Conservation (phyloP, 345 rosid species). For the Citropsis articulata region DNA sequence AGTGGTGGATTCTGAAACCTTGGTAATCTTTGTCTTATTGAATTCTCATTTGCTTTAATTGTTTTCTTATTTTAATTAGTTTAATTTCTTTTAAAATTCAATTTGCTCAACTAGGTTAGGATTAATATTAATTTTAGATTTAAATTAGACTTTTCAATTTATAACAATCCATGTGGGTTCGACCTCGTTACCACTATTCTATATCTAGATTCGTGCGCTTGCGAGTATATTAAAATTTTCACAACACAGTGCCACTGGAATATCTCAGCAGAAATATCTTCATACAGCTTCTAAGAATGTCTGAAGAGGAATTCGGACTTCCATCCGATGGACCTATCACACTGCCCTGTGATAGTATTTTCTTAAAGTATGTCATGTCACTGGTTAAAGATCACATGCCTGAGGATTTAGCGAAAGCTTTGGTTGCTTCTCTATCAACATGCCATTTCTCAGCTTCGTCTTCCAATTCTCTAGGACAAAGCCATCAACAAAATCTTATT, state of each 20-base stretch:
- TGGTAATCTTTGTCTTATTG: too few species aligned
- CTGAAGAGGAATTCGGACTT: conserved; percentile 39
- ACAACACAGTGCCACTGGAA: conserved; percentile 14
- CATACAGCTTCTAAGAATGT: conserved; percentile 29
- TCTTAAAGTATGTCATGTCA: conserved; percentile 19
- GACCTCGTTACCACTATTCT: too few species aligned
- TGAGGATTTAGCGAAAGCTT: conserved; percentile 30
- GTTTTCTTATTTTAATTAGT: too few species aligned
- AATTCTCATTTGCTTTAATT: too few species aligned
- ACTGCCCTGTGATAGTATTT: conserved; percentile 24
- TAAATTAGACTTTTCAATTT: too few species aligned
- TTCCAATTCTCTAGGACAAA: not conserved
- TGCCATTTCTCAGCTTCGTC: not conserved
- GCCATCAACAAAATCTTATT: conserved; percentile 4
- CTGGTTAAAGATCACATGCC: conserved; percentile 15
- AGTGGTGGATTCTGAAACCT: too few species aligned
- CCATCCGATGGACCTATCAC: conserved; percentile 27
- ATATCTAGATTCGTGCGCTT: too few species aligned
- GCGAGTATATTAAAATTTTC: too few species aligned
- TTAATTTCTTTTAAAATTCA: too few species aligned
- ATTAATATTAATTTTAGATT: too few species aligned
- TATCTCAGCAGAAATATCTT: conserved; percentile 26
- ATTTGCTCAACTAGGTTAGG: too few species aligned
- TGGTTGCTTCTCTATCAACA: conserved; percentile 14
- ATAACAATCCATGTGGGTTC: too few species aligned